These are phyloP conservation scores for Fusarium sp. DNA, from an alignment of 2,329 filamentous ascomycete genomes.

Conservation along the genomic window DNA sequence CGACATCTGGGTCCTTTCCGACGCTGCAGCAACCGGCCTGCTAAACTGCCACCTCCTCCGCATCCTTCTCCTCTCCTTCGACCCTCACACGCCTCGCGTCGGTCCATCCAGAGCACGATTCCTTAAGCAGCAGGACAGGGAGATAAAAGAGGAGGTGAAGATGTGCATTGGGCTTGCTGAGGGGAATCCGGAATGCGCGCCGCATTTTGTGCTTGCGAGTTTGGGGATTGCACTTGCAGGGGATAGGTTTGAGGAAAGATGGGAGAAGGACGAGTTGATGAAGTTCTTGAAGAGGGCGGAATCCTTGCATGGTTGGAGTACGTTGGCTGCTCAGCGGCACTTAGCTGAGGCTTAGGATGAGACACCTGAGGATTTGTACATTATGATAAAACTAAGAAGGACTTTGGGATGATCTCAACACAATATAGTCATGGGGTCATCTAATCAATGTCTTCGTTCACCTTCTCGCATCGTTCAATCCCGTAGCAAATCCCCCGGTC, in stretches of 20 bases:
- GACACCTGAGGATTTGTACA: background rate
- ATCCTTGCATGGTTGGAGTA: conserved; percentile 31
- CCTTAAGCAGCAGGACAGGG: background rate
- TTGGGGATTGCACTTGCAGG: conserved; percentile 44
- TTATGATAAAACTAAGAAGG: background rate
- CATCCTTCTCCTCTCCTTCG: background rate
- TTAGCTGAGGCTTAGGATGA: background rate
- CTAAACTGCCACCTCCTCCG: background rate
- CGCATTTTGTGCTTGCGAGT: conserved; percentile 15
- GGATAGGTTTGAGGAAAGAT: conserved; percentile 51
- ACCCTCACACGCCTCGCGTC: background rate
- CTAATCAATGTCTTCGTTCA: too few relatives aligned
- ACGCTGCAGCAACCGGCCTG: background rate
- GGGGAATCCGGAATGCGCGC: background rate
- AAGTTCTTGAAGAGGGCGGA: conserved; percentile 48
- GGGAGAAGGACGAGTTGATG: conserved; percentile 52
- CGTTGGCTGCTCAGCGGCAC: conserved; percentile 44
- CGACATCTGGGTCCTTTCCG: background rate
- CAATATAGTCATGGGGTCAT: too few relatives aligned
- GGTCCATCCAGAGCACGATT: background rate
- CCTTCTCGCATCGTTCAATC: too few relatives aligned
- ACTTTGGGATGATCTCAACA: too few relatives aligned
- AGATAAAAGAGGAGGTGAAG: background rate
- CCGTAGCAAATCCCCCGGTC: too few relatives aligned
- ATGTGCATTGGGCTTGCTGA: background rate